These are phyloP conservation scores for Talaromyces sp. DNA, from an alignment of 2,329 filamentous ascomycete genomes.

Conservation along the genomic window DNA sequence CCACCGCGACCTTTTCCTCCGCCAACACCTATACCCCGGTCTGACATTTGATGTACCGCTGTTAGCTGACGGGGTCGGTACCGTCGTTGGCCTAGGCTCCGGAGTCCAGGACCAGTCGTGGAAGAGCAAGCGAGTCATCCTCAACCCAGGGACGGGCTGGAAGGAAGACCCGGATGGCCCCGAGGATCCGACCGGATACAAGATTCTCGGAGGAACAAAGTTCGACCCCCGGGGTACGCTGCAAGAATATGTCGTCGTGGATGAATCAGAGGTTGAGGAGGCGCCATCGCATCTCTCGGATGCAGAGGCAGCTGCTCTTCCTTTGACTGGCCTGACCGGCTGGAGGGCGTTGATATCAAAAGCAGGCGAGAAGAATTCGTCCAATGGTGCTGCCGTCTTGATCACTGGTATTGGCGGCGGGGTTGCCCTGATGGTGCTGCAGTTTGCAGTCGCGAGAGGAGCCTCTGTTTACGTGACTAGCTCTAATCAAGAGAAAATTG, in stretches of 20 bases:
- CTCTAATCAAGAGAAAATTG: constrained; percentile 69
- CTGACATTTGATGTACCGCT: constrained; percentile 75
- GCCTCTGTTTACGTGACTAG: constrained; percentile 79
- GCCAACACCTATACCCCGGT: constrained; percentile 84
- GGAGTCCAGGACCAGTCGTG: constrained; percentile 50
- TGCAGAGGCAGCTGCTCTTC: constrained; percentile 76
- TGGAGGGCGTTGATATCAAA: constrained; percentile 86
- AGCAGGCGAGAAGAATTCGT: constrained; percentile 53
- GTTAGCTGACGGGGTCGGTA: constrained; percentile 76
- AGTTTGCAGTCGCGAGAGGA: constrained; percentile 72
- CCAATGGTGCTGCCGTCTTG: constrained; percentile 66
- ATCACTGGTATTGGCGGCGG: constrained; percentile 91
- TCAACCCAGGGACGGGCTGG: constrained; percentile 79
- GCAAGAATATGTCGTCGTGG: constrained; percentile 67
- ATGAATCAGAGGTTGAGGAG: constrained; percentile 68
- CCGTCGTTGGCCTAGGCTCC: constrained; percentile 62
- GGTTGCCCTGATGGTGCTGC: constrained; percentile 75
- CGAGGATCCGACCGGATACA: constrained; percentile 51
- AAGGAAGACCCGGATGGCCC: constrained; percentile 65
- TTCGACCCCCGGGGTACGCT: constrained; percentile 64
- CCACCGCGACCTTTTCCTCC: constrained; percentile 92
- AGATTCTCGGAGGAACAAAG: constrained; percentile 54
- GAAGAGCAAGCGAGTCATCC: constrained; percentile 66
- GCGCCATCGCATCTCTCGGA: constrained; percentile 68
- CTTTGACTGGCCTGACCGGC: constrained; percentile 78